A percentile compares a stretch with the other conserved stretches of the same genome.
Evolutionary conservation across 345 rosid species (phyloP).

Genomic region (Dimocarpus longan): DNA sequence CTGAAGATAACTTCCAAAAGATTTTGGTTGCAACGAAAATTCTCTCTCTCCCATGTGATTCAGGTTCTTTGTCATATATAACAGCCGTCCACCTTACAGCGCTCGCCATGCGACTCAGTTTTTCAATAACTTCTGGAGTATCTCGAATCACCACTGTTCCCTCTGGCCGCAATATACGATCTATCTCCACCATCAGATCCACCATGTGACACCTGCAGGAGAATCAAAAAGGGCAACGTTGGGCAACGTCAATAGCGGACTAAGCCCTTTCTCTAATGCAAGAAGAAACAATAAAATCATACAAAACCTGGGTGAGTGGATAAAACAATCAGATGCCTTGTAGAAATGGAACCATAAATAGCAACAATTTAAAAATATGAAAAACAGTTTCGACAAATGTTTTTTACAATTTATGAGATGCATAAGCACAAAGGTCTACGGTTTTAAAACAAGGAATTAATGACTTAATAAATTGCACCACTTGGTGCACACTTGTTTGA

Average conservation of each 20-base stretch:
- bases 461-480: not conserved
- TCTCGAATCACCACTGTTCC: conserved; percentile 82
- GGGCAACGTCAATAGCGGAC: not conserved
- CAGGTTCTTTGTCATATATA: conserved; percentile 72
- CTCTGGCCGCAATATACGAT: conserved; percentile 83
- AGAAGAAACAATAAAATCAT: not conserved
- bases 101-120: conserved; percentile 61
- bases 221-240: conserved; percentile 4
- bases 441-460: not conserved
- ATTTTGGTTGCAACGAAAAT: conserved; percentile 74
- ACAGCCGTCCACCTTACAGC: conserved; percentile 73
- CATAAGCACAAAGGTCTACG: not conserved
- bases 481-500: not conserved
- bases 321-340: not conserved
- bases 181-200: conserved; percentile 93
- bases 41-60: conserved; percentile 67
- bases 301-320: not conserved
- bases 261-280: not conserved
- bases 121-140: conserved; percentile 81
- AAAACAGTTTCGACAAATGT: not conserved
- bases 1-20: conserved; percentile 60
- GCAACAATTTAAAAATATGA: not conserved
- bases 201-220: conserved; percentile 80
- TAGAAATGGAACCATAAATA: not conserved
- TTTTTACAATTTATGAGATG: not conserved